These are phyloP conservation scores for Fusarium nurragi DNA, from an alignment of 2,329 filamentous ascomycete genomes.

Conservation along the genomic window DNA sequence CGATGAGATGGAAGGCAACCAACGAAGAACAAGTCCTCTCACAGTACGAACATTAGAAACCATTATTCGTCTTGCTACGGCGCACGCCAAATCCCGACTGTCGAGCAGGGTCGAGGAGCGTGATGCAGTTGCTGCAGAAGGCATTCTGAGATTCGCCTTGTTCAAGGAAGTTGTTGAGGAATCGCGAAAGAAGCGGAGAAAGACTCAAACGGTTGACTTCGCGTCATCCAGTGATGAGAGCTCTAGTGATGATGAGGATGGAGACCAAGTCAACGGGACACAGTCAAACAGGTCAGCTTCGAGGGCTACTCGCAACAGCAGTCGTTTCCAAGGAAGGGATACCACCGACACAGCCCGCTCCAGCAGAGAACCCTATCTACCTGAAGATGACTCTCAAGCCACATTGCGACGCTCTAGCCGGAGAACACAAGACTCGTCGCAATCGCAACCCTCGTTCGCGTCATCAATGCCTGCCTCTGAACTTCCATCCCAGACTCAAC, in stretches of 20 bases:
- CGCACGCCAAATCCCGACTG: constrained; percentile 91
- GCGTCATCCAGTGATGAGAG: constrained; percentile 68
- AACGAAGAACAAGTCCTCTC: constrained; percentile 91
- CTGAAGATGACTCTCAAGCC: constrained; percentile 48
- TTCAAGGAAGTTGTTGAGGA: constrained; percentile 94
- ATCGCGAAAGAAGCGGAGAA: constrained; percentile 84
- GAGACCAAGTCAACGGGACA: constrained; percentile 65
- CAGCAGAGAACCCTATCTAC: constrained; percentile 53
- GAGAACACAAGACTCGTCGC: constrained; percentile 52
- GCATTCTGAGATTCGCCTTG: constrained; percentile 90
- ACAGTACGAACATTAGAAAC: constrained; percentile 98
- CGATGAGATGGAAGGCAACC: constrained; percentile 94
- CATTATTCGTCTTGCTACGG: constrained; percentile 95
- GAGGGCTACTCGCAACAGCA: constrained; percentile 46
- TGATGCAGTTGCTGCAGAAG: constrained; percentile 87
- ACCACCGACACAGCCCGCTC: constrained; percentile 40
- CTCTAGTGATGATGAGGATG: constrained; percentile 64
- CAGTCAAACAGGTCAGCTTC: constrained; percentile 39
- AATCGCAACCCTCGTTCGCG: constrained; percentile 72
- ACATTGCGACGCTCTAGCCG: constrained; percentile 56
- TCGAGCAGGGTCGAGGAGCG: constrained; percentile 89
- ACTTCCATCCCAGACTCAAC: constrained; percentile 58
- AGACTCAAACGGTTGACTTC: constrained; percentile 67
- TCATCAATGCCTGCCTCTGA: constrained; percentile 84
- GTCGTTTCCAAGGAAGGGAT: constrained; percentile 38